These are phyloP conservation scores for Lentinus tigrinus DNA, from an alignment of 768 basidiomycete species.

Conservation along the genomic window DNA sequence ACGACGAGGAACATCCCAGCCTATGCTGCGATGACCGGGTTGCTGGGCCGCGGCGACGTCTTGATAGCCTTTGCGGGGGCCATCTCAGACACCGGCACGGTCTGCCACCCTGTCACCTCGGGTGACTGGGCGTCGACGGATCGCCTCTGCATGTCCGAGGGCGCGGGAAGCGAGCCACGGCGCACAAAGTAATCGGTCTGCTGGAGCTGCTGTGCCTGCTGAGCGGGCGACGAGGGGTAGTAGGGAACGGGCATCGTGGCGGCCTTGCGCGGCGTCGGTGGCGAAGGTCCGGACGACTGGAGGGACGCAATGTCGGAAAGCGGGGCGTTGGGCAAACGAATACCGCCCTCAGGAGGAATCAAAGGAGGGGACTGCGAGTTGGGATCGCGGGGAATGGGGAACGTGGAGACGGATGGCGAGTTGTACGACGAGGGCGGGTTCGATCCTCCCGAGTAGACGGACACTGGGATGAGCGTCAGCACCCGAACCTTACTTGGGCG, in stretches of 20 bases:
- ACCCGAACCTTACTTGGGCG: constrained; percentile 19
- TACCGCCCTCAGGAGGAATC: constrained; percentile 48
- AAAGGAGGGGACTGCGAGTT: constrained; percentile 35
- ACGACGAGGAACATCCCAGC: background rate
- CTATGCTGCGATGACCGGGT: constrained; percentile 25
- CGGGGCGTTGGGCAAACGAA: constrained; percentile 73
- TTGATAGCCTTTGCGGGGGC: constrained; percentile 22
- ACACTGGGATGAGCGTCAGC: constrained; percentile 31
- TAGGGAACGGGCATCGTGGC: constrained; percentile 27
- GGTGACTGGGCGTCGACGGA: constrained; percentile 20
- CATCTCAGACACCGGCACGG: constrained; percentile 29
- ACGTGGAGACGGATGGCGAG: constrained; percentile 31
- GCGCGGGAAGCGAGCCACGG: constrained; percentile 23
- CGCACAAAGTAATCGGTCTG: constrained; percentile 26
- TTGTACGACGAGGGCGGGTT: constrained; percentile 56
- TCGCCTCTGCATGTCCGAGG: constrained; percentile 17
- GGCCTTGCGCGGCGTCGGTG: constrained; percentile 29
- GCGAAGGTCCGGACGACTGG: constrained; percentile 19
- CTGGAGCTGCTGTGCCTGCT: constrained; percentile 14
- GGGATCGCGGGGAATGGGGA: constrained; percentile 55
- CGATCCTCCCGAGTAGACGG: constrained; percentile 54
- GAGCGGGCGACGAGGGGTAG: constrained; percentile 16
- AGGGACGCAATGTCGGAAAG: constrained; percentile 67
- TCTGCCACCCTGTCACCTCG: constrained; percentile 37
- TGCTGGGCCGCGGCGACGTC: constrained; percentile 21